These are phyloP conservation scores for Zasmidium citrigriseum DNA, from an alignment of 2,329 filamentous ascomycete genomes.

Conservation along the genomic window DNA sequence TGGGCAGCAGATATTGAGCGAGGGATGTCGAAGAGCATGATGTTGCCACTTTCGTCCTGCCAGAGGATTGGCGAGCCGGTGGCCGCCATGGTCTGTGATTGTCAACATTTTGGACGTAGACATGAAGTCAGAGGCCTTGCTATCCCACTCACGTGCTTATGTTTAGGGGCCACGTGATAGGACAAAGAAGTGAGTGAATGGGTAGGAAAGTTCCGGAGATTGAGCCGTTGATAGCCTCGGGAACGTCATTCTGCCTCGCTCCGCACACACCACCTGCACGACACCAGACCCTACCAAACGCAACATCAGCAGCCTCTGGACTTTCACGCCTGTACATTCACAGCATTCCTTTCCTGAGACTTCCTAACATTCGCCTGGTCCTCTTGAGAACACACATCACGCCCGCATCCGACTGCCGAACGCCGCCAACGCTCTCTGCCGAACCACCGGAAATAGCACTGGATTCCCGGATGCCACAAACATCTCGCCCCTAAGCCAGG, in stretches of 20 bases:
- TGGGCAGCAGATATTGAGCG: slow-evolving; percentile 69
- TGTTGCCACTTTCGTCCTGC: slow-evolving; percentile 50
- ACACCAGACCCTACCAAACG: not conserved
- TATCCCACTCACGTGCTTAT: not conserved
- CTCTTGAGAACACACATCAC: not conserved
- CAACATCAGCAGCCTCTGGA: not conserved
- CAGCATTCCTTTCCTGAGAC: not conserved
- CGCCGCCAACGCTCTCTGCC: not conserved
- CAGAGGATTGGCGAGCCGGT: slow-evolving; percentile 51
- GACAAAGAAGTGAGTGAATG: not conserved
- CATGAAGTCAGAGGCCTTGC: no score
- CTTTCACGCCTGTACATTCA: not conserved
- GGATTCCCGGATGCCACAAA: slow-evolving; percentile 6
- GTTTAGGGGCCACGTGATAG: not conserved
- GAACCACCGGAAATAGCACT: slow-evolving; percentile 6
- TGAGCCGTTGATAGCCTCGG: not conserved
- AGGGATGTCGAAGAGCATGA: slow-evolving; percentile 69
- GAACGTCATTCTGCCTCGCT: not conserved
- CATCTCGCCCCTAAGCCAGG: not conserved
- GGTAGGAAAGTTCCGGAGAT: not conserved
- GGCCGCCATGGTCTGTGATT: slow-evolving; percentile 8
- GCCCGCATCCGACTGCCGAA: not conserved
- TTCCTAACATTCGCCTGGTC: not conserved
- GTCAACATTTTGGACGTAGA: not conserved
- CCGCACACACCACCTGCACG: not conserved